Conservation (phyloP, 2,329 filamentous ascomycete species). For the Pseudogymnoascus sp. region DNA sequence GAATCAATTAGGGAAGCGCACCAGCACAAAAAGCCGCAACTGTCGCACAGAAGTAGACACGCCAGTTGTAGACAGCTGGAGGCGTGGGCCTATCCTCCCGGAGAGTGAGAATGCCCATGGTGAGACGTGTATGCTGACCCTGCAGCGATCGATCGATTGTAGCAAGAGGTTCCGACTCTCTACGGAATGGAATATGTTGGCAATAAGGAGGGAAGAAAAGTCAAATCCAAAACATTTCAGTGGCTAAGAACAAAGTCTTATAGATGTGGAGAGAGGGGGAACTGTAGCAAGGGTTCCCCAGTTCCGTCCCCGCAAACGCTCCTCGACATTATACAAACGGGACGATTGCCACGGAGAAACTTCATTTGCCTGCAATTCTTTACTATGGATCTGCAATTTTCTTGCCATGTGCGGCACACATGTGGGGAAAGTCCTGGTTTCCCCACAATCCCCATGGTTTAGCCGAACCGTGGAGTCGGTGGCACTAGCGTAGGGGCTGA, state of each 20-base stretch:
- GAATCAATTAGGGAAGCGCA: conserved; percentile 43
- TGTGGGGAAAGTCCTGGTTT: background rate
- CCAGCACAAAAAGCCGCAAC: conserved; percentile 50
- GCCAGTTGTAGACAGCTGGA: conserved; percentile 52
- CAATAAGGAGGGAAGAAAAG: background rate
- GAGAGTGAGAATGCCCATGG: conserved; percentile 39
- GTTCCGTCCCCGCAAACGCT: conserved; percentile 7
- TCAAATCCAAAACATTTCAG: conserved; percentile 9
- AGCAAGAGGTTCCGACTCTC: background rate
- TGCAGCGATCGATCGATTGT: background rate
- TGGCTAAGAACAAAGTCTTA: background rate
- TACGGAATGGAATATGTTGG: background rate
- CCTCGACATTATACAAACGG: background rate
- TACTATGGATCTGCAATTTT: background rate
- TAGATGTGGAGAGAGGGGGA: background rate
- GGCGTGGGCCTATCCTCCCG: conserved; percentile 52
- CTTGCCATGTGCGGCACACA: background rate
- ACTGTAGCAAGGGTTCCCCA: conserved; percentile 7
- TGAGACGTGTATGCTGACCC: conserved; percentile 11
- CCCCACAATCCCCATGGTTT: conserved; percentile 1
- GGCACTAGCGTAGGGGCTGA: background rate
- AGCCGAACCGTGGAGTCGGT: background rate
- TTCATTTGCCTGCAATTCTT: conserved; percentile 1
- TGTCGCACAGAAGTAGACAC: conserved; percentile 47
- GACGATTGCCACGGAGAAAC: conserved; percentile 3